Percentiles rank a stretch among this genome's conserved stretches.
Conservation (phyloP, 2,329 filamentous ascomycete genomes). For the Colletotrichum plurivorum region DNA sequence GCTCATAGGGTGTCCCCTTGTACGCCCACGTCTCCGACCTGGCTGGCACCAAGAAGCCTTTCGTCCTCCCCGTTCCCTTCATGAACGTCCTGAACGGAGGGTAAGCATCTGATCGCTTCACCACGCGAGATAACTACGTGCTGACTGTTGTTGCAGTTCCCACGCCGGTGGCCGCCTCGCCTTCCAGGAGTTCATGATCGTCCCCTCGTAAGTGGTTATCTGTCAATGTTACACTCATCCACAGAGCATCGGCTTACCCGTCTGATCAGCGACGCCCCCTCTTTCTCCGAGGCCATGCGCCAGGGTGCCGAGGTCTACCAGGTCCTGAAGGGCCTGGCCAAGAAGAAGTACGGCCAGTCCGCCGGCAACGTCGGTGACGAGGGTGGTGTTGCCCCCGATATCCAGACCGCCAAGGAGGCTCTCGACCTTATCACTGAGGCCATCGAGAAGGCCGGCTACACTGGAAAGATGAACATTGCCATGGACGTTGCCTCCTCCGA, state of each 20-base stretch:
- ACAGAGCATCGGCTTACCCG: not conserved
- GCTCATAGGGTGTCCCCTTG: constrained; percentile 77
- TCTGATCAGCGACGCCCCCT: constrained; percentile 77
- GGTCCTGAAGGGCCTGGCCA: constrained; percentile 94
- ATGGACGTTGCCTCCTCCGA: constrained; percentile 99
- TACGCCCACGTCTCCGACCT: constrained; percentile 92
- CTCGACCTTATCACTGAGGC: constrained; percentile 95
- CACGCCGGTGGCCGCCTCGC: constrained; percentile 97
- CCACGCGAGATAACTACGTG: not conserved
- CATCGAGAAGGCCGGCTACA: constrained; percentile 96
- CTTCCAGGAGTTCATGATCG: constrained; percentile 98
- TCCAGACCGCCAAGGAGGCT: constrained; percentile 96
- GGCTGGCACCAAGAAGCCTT: constrained; percentile 91
- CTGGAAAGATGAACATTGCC: constrained; percentile 95
- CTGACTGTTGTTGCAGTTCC: constrained; percentile 67
- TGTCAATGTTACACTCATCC: not conserved
- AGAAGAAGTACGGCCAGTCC: constrained; percentile 99
- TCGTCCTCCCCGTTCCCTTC: constrained; percentile 91
- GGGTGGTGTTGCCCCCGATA: constrained; percentile 99
- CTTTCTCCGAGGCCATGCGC: constrained; percentile 96
- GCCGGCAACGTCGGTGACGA: constrained; percentile 99
- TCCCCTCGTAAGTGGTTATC: constrained; percentile 75
- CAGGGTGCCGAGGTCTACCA: constrained; percentile 99
- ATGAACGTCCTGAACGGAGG: constrained; percentile 92
- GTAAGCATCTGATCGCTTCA: constrained; percentile 49